Evolutionary conservation across 163 green algal genomes (phyloP).

Genomic region (Picocystis sp.): DNA sequence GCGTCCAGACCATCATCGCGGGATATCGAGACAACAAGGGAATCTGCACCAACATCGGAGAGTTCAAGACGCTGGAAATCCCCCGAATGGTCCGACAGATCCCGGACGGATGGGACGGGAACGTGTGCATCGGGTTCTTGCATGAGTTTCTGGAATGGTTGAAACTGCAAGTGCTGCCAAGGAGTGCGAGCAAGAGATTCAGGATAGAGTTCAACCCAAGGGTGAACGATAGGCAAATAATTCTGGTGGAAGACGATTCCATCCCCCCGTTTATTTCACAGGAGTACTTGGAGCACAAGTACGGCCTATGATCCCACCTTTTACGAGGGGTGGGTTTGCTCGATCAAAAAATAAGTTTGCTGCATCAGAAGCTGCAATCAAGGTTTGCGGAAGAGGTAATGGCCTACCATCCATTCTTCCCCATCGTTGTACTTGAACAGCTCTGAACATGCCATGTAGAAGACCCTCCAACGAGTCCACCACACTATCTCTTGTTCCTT

Average conservation of each 20-base stretch:
- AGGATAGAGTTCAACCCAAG: slow-evolving; percentile 2
- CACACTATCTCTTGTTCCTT: slow-evolving; percentile 33
- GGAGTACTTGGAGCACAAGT: too few species aligned
- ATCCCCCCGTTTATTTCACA: too few species aligned
- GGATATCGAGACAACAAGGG: slow-evolving; percentile 18
- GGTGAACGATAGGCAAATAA: too few species aligned
- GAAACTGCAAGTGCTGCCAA: background rate
- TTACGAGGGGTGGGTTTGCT: background rate
- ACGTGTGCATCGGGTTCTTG: slow-evolving; percentile 9
- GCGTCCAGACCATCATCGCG: slow-evolving; percentile 11
- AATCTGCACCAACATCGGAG: slow-evolving; percentile 10
- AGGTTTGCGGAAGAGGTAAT: slow-evolving; percentile 46
- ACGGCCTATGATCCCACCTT: too few species aligned
- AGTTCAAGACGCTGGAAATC: slow-evolving; percentile 14
- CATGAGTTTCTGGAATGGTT: slow-evolving; percentile 1
- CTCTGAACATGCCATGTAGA: slow-evolving; percentile 85
- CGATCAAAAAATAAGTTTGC: background rate
- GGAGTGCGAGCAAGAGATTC: background rate
- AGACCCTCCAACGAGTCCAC: slow-evolving; percentile 77
- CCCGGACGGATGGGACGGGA: slow-evolving; percentile 10
- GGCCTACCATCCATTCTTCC: slow-evolving; percentile 70
- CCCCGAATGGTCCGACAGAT: slow-evolving; percentile 6
- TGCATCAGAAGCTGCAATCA: background rate
- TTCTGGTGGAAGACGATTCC: too few species aligned
- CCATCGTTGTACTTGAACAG: slow-evolving; percentile 72